Conservation (phyloP, 2,329 filamentous ascomycete species). For the Piedraia hortae region DNA sequence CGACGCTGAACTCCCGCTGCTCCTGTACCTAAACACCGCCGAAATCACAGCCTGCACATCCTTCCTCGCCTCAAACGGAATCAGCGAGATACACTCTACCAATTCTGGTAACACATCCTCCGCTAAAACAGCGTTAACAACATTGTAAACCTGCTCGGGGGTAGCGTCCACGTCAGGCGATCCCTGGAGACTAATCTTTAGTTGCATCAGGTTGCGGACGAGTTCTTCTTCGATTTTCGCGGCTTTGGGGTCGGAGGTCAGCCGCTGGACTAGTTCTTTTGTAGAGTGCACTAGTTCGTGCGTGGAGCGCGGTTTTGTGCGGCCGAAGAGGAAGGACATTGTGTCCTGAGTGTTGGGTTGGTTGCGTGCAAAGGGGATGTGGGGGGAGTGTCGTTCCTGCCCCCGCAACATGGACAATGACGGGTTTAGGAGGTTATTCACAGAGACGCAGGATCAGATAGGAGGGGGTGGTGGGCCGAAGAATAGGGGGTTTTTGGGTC, state of each 20-base stretch:
- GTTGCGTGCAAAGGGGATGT: too few species aligned
- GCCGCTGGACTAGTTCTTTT: constrained; percentile 32
- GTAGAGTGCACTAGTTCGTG: constrained; percentile 33
- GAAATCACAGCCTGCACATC: constrained; percentile 91
- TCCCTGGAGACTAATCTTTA: constrained; percentile 82
- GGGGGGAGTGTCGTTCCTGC: too few species aligned
- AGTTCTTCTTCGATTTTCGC: constrained; percentile 56
- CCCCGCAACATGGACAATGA: too few species aligned
- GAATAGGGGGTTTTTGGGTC: too few species aligned
- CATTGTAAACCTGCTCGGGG: constrained; percentile 64
- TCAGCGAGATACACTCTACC: constrained; percentile 51
- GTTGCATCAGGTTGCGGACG: constrained; percentile 58
- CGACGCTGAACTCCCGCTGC: constrained; percentile 32
- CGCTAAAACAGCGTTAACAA: constrained; percentile 61
- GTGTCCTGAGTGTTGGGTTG: too few species aligned
- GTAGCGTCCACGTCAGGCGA: constrained; percentile 71
- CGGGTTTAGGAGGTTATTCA: too few species aligned
- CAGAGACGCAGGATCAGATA: too few species aligned
- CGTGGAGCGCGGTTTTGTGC: constrained; percentile 31
- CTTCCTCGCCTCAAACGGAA: constrained; percentile 90
- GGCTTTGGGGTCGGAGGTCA: constrained; percentile 10
- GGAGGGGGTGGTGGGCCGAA: too few species aligned
- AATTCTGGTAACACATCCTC: constrained; percentile 73
- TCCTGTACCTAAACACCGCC: constrained; percentile 74
- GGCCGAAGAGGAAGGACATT: constrained; percentile 46